These are phyloP conservation scores for Monosporascus ibericus DNA, from an alignment of 2,329 filamentous ascomycete genomes.

Conservation along the genomic window DNA sequence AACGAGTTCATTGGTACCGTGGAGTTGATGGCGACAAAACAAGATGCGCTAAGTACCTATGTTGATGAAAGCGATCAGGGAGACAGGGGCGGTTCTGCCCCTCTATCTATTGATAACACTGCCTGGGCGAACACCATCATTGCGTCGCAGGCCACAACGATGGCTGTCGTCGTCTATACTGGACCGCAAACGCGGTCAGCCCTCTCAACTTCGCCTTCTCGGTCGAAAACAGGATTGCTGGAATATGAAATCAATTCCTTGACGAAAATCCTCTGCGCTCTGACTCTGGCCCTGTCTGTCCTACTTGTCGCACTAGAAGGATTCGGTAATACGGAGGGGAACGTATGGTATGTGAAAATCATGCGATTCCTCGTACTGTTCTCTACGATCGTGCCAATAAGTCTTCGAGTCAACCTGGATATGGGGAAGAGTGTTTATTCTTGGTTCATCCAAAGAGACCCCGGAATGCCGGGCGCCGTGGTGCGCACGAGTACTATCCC, in stretches of 20 bases:
- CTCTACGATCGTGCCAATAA: conserved; percentile 98
- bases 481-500: conserved; percentile 97
- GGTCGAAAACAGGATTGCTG: conserved; percentile 88
- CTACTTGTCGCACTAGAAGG: conserved; percentile 83
- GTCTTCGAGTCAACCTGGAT: conserved; percentile 90
- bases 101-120: conserved; percentile 91
- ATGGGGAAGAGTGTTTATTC: conserved; percentile 97
- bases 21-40: conserved; percentile 58
- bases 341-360: conserved; percentile 90
- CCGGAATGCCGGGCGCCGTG: conserved; percentile 84
- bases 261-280: conserved; percentile 88
- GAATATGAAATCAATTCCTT: conserved; percentile 96
- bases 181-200: conserved; percentile 91
- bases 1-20: conserved; percentile 93
- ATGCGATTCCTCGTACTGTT: conserved; percentile 98
- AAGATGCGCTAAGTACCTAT: conserved; percentile 39
- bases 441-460: conserved; percentile 87
- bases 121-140: conserved; percentile 98
- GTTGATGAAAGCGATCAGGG: conserved; percentile 26
- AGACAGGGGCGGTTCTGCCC: conserved; percentile 50
- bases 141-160: conserved; percentile 81
- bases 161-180: conserved; percentile 90
- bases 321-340: conserved; percentile 60
- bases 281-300: conserved; percentile 81
- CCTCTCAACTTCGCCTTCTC: conserved; percentile 82